Conservation (phyloP, 257 asterid species). For the Mitragyna speciosa region DNA sequence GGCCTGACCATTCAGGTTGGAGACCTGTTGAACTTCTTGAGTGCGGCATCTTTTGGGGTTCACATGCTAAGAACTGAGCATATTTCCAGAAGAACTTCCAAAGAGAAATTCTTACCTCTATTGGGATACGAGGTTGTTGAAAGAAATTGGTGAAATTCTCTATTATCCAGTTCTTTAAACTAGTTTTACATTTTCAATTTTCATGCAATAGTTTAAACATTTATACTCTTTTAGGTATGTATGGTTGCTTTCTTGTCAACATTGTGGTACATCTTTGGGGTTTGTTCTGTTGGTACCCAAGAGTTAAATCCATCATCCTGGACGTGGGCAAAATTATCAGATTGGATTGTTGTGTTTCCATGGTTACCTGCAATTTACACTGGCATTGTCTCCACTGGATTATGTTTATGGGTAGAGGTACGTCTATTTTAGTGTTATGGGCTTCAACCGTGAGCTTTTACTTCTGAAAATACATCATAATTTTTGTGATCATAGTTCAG, state of each 20-base stretch:
- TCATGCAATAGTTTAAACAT: conserved; percentile 12
- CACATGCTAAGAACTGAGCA: conserved; percentile 83
- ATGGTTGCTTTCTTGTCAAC: conserved; percentile 65
- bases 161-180: background rate
- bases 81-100: conserved; percentile 55
- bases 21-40: conserved; percentile 64
- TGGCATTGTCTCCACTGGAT: conserved; percentile 70
- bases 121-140: conserved; percentile 72
- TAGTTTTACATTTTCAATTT: conserved; percentile 10
- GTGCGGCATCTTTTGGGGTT: conserved; percentile 77
- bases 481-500: background rate
- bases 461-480: background rate
- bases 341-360: conserved; percentile 52
- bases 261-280: conserved; percentile 52
- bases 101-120: conserved; percentile 61
- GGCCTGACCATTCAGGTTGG: conserved; percentile 52
- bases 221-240: conserved; percentile 46
- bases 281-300: conserved; percentile 40
- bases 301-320: conserved; percentile 46
- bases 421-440: background rate
- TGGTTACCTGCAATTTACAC: conserved; percentile 86
- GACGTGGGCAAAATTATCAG: conserved; percentile 41
- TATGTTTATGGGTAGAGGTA: conserved; percentile 85
- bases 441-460: background rate
- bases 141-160: background rate